phyloP scores from a whole-genome alignment of 257 asterid genomes.

The Oldenlandia corymbosa region DNA sequence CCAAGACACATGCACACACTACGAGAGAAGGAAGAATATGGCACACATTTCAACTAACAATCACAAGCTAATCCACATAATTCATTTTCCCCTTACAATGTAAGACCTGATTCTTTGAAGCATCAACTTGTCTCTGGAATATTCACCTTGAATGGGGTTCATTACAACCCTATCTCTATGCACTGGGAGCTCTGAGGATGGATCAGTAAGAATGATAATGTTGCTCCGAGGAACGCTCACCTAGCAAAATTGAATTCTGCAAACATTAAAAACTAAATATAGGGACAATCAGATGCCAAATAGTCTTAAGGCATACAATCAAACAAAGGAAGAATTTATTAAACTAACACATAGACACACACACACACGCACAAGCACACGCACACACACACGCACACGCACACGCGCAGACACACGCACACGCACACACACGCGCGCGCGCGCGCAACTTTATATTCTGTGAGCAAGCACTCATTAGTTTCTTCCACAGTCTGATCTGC shows the following conservation, averaged over 20 bases:
- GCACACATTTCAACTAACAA: conserved; percentile 16
- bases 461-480: too few relatives aligned
- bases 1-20: not conserved
- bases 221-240: conserved; percentile 69
- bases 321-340: too few relatives aligned
- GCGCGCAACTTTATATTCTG: too few relatives aligned
- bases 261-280: conserved; percentile 8
- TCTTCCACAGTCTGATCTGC: not conserved
- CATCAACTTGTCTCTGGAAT: conserved; percentile 98
- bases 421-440: too few relatives aligned
- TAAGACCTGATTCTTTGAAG: conserved; percentile 99
- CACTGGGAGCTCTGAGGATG: conserved; percentile 56
- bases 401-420: too few relatives aligned
- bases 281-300: not conserved
- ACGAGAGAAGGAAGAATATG: not conserved
- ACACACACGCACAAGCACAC: too few relatives aligned
- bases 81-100: conserved; percentile 80
- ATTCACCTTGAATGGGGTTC: conserved; percentile 94
- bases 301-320: not conserved
- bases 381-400: too few relatives aligned
- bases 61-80: conserved; percentile 26
- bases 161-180: conserved; percentile 54
- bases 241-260: conserved; percentile 36
- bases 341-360: too few relatives aligned
- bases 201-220: conserved; percentile 73